phyloP scores from a whole-genome alignment of 768 basidiomycete genomes.

The Boletus pseudo-olivaceus region DNA sequence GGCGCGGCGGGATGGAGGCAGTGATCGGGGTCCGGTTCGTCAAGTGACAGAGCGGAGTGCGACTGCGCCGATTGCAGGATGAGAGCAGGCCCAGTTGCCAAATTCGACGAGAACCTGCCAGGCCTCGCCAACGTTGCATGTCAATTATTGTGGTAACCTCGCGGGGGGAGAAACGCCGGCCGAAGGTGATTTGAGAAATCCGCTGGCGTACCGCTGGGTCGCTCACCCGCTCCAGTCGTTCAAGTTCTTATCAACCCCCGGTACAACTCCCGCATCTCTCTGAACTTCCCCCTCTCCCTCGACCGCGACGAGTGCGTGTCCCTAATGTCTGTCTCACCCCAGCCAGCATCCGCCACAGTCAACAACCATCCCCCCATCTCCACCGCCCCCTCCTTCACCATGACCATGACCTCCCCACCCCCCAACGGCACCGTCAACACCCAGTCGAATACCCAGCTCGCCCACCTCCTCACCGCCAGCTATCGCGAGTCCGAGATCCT shows the following conservation, averaged over 20 bases:
- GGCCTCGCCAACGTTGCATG: conserved; percentile 32
- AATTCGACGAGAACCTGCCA: conserved; percentile 10
- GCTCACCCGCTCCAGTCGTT: background rate
- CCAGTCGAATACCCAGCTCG: conserved; percentile 51
- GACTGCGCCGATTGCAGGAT: conserved; percentile 18
- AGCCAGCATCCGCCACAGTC: background rate
- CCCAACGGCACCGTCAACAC: conserved; percentile 14
- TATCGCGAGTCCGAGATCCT: conserved; percentile 53
- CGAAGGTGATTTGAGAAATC: conserved; percentile 13
- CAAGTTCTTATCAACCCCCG: conserved; percentile 18
- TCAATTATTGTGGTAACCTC: conserved; percentile 16
- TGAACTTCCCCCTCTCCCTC: background rate
- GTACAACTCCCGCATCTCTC: background rate
- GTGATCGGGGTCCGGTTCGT: conserved; percentile 19
- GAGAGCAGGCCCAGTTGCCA: conserved; percentile 8
- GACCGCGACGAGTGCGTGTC: too few species aligned
- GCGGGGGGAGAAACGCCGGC: conserved; percentile 26
- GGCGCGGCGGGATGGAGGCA: conserved; percentile 16
- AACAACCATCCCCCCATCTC: background rate
- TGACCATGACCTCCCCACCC: conserved; percentile 12
- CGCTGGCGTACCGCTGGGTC: conserved; percentile 20
- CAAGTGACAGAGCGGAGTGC: conserved; percentile 2
- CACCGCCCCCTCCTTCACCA: background rate
- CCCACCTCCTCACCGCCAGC: conserved; percentile 50
- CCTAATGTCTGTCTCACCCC: conserved; percentile 23